Base-by-base conservation (phyloP, 495 filamentous ascomycete genomes). In the Tuber brumale region DNA sequence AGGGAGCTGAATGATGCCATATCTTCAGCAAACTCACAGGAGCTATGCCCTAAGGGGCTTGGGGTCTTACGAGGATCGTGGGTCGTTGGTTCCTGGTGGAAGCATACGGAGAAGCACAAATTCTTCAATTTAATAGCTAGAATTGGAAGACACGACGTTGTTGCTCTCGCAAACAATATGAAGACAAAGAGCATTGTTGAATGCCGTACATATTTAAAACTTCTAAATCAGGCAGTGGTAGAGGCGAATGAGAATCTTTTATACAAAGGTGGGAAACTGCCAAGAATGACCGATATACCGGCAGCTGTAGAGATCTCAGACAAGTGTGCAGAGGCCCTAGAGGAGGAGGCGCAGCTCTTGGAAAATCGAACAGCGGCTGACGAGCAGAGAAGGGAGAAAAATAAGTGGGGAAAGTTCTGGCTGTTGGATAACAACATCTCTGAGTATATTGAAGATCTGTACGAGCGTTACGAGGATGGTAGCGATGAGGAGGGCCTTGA, bases 181-280 rank as follows among this genome's bases (percentile, higher is more conserved):
- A 85, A 86, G 0, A 90, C 90, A 2, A 98, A 98, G 79, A 90
- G 88, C 71, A 87, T 89, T 73, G 81, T 92, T 8, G 94, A 98
- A 81, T 90, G 95, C 9, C 86, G 86, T 27, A 87, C 90, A 72
- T 94, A 93, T 77, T 79, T 95, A 14, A 75, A 84, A 23, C 81
- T 92, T 3, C 86, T 97, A 0, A 86, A 89, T 3, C 84, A 87
- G 57, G 86, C 85, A 71, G 76, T 85, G 66, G 79, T 77, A 44
- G 83, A 85, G 43, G 82, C 75, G 41, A 61, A 76, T 70, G 39
- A 39, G 37, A 48, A 76, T 57, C 27, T 43, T 16, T 72, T 61
- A 72, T 48, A 37, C 71, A 72, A 37, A 27, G 16, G 16, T 16
- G n/a, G 71, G 71, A 72, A 39, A 72, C 72, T 79, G 39, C 66